A percentile compares a stretch with the other conserved stretches of the same genome.
phyloP scores from a whole-genome alignment of 345 rosid genomes.

The Erysimum cheiranthoides region DNA sequence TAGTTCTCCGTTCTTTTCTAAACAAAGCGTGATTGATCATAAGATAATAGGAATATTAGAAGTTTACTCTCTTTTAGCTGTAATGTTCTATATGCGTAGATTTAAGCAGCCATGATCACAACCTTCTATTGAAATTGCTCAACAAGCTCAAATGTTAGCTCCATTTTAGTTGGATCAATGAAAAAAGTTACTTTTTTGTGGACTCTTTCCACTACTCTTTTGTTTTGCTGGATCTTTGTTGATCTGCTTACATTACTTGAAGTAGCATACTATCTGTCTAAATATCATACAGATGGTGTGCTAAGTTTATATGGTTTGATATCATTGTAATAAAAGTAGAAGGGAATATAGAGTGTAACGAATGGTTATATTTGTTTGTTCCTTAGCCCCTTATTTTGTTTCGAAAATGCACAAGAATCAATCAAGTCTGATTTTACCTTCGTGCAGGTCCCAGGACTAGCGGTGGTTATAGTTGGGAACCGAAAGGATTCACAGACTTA shows the following conservation, averaged over 20 bases:
- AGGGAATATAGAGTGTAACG: constrained; percentile 4
- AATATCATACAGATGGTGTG: neutral
- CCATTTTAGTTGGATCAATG: neutral
- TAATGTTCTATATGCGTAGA: neutral
- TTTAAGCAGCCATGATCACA: constrained; percentile 18
- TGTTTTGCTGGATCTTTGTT: constrained; percentile 12
- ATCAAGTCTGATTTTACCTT: neutral
- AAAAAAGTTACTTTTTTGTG: neutral
- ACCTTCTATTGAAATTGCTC: neutral
- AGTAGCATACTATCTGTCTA: neutral
- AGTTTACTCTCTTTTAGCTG: constrained; percentile 2
- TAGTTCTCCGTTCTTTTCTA: neutral
- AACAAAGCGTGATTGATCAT: constrained; percentile 20
- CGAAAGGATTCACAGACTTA: constrained; percentile 91
- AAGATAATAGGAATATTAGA: neutral
- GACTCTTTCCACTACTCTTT: neutral
- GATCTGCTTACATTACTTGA: neutral
- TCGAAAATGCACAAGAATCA: neutral
- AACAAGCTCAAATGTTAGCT: constrained; percentile 19
- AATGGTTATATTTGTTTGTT: neutral
- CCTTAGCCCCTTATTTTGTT: neutral
- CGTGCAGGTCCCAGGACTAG: constrained; percentile 86
- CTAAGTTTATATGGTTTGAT: constrained; percentile 2
- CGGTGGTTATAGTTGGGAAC: constrained; percentile 81
- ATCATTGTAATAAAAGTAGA: constrained; percentile 17